Conservation (phyloP, 1,284 basidiomycete genomes). For the Afroboletus lepidellus region DNA sequence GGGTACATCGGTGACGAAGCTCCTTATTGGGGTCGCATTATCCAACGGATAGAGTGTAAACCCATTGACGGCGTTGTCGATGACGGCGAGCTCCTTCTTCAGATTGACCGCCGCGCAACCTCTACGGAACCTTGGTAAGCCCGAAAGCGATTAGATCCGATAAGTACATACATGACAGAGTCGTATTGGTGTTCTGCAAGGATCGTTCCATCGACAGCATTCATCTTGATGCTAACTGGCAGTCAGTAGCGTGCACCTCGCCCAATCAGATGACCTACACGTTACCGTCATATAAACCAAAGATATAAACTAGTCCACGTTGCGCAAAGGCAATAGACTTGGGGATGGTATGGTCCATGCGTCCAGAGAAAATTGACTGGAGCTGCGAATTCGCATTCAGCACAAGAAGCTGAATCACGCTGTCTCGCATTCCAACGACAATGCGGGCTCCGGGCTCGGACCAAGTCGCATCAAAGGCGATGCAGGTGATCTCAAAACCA, state of each 20-base stretch:
- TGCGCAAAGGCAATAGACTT: slow-evolving; percentile 9
- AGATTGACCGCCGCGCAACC: not conserved
- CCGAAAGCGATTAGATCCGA: not conserved
- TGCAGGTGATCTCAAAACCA: slow-evolving; percentile 16
- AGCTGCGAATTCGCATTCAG: slow-evolving; percentile 12
- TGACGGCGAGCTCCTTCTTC: slow-evolving; percentile 4
- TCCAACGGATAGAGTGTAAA: slow-evolving; percentile 11
- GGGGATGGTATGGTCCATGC: slow-evolving; percentile 2
- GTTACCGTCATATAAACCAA: slow-evolving; percentile 11
- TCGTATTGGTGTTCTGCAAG: slow-evolving; percentile 4
- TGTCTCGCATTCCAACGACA: slow-evolving; percentile 8
- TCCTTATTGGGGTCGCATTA: not conserved
- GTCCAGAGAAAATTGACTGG: slow-evolving; percentile 7
- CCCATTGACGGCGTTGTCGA: slow-evolving; percentile 7
- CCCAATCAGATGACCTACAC: slow-evolving; percentile 7
- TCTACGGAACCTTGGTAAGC: not conserved
- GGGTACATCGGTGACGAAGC: slow-evolving; percentile 3
- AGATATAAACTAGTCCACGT: not conserved
- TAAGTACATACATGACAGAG: slow-evolving; percentile 7
- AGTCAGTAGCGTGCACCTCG: not conserved
- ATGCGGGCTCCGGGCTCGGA: not conserved
- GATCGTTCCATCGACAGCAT: not conserved
- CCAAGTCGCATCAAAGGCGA: not conserved
- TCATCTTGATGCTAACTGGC: slow-evolving; percentile 9
- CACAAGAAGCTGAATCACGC: slow-evolving; percentile 4